Base-by-base conservation (phyloP, 1,284 basidiomycete genomes). In the Puccinia coronata region DNA sequence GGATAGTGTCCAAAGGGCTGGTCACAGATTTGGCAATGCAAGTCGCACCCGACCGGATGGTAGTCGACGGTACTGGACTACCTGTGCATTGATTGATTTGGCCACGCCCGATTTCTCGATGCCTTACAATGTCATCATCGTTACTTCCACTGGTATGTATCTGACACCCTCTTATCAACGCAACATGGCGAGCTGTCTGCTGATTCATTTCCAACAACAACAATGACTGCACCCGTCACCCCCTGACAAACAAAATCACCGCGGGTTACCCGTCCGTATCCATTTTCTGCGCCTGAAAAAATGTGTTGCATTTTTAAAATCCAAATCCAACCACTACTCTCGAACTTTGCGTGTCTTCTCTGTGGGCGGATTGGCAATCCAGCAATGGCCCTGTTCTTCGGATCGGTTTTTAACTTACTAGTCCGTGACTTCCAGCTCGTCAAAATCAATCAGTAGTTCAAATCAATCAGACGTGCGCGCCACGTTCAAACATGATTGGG, bases 111-210 rank as follows among this genome's bases (percentile, higher is more conserved):
- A 99, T 87, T 99, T 99, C 87, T 96, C 93, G 85, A 98, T 99
- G 95, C 96, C 96, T 16, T 99, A 98, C 88, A 99, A 98, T 87
- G 96, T 98, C 82, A 98, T 98, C 86, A 96, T 97, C 85, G 92
- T 98, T 88, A 95, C 91, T 80, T 94, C 92, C 85, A 95, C 94
- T 12, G 53, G 82, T 76, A 70, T 47, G 74, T 51, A n/a, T 49
- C 34, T 18, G n/a, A 34, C 63, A 36, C 59, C 49, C 23, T 67
- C 53, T 63, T 55, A 47, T 51, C 34, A 79, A 74, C 51, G 4
- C 55, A 2, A 34, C 80, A 31, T 57, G 28, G 88, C 97, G 70
- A 90, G 96, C 82, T 53, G 18, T 14, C 51, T 23, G 51, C 23
- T 53, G 23, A 12, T 20, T 20, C 12, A 11, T 51, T 20, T 51